Evolutionary conservation across 345 rosid genomes (phyloP), one percentile per base, ranked within the genome.

Genomic region (Sonneratia caseolaris): DNA sequence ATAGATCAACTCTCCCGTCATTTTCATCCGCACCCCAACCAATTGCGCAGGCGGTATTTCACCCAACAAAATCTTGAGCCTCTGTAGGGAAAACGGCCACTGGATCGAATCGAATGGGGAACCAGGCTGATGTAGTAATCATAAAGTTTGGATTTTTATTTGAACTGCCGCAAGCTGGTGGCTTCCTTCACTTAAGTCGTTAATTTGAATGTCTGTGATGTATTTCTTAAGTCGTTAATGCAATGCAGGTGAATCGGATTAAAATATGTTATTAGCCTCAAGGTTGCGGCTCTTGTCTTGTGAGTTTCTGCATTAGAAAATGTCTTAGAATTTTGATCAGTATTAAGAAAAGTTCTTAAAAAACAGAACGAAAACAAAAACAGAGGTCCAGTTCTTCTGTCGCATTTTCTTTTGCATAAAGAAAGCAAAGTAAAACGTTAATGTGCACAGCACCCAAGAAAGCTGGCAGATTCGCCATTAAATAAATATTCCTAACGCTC

Each of bases 391-490:
- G 5, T 55, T 57, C 66, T 62, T 12, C 19, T 62, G 66, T 27
- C 13, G 32, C 38, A 10, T 59, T 59, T 59, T 62, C 66, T 16
- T 62, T 35, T 13, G 37, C 37, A 62, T 62, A 62, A 66, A 66
- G 49, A 38, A 37, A 38, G 49, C 6, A 22, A 66, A 37, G 69
- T 12, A 40, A 37, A 42, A 21, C 64, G 49, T 66, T 68, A 42
- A 42, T 42, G 53, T 68, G 66, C 55, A 22, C 70, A 68, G 35
- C 53, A 37, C 48, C 70, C 70, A 68, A 68, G 4, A 68, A 68
- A 68, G 55, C 55, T 68, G 19, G 42, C 51, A 68, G 70, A 43
- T 68, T 68, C 70, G 47, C 56, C 19, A 68, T 68, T 68, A 40
- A 68, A 38, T 42, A 40, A 68, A 21, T 68, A 42, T 68, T 22